Evolutionary conservation across 805 yeast genomes (phyloP).

Genomic region (Myxozyma lipomycoides): DNA sequence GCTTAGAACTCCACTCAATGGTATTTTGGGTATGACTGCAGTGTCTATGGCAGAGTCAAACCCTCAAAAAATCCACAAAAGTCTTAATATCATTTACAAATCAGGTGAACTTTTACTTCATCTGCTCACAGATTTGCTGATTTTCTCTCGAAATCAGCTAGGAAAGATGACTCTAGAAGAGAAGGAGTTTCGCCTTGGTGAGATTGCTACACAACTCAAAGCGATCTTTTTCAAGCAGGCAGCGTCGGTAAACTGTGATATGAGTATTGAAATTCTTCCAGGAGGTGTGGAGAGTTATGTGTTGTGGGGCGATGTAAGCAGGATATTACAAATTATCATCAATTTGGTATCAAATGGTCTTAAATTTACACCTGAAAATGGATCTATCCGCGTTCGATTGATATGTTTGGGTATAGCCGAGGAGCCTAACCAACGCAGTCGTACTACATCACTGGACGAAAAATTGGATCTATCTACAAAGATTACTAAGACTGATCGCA

Average conservation of each 20-base stretch:
- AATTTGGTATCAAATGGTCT: conserved; percentile 85
- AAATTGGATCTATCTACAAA: not conserved
- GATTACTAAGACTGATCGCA: not conserved
- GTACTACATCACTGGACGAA: not conserved
- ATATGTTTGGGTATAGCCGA: conserved; percentile 61
- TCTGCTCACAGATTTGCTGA: conserved; percentile 81
- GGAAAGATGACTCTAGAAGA: conserved; percentile 80
- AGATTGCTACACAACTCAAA: conserved; percentile 77
- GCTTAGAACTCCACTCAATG: conserved; percentile 90
- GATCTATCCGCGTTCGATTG: conserved; percentile 33
- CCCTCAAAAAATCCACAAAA: conserved; percentile 60
- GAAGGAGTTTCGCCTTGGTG: conserved; percentile 71
- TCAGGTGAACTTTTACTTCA: conserved; percentile 88
- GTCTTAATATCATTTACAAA: conserved; percentile 76
- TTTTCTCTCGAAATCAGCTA: conserved; percentile 87
- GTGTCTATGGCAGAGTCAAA: conserved; percentile 87
- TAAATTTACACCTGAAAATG: conserved; percentile 77
- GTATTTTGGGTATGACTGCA: conserved; percentile 93
- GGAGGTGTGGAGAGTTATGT: conserved; percentile 50
- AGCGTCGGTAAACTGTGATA: conserved; percentile 65
- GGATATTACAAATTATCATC: conserved; percentile 89
- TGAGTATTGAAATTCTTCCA: conserved; percentile 61
- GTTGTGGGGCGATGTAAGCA: conserved; percentile 79
- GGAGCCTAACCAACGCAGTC: conserved; percentile 20
- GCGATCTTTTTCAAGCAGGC: conserved; percentile 83